Percentiles rank a stretch among this genome's conserved stretches.
Evolutionary conservation across 768 basidiomycete species (phyloP).

Genomic region (Lentinula raphanica): DNA sequence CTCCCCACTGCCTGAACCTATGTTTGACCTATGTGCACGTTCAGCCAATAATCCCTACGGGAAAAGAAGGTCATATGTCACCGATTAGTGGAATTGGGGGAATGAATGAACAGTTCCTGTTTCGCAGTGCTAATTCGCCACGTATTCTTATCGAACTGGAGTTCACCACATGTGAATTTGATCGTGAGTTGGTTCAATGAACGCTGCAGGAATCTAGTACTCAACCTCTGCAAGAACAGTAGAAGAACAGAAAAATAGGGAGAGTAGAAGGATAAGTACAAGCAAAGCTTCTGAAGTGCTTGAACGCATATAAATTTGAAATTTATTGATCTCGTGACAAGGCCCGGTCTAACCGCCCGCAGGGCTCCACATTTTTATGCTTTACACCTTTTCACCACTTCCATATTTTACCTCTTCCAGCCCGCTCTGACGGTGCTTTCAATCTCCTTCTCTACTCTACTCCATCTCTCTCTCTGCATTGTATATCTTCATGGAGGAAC

Average conservation of each 20-base stretch:
- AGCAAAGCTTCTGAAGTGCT: no score
- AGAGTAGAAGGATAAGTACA: no score
- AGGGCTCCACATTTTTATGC: background rate
- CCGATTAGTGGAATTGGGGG: background rate
- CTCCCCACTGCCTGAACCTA: no score
- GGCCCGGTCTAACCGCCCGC: background rate
- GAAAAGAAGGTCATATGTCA: background rate
- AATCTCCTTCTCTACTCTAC: conserved; percentile 10
- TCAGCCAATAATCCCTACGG: background rate
- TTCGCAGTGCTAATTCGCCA: background rate
- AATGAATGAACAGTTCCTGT: background rate
- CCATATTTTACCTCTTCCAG: background rate
- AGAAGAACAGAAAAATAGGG: no score
- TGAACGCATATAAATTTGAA: background rate
- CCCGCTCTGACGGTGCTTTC: background rate
- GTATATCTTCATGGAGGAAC: background rate
- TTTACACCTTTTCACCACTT: background rate
- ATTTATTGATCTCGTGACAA: background rate
- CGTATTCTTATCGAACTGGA: no score
- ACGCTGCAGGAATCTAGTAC: no score
- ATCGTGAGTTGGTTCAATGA: no score
- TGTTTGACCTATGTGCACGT: background rate
- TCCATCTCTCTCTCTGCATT: background rate
- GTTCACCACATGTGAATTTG: background rate
- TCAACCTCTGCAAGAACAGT: no score